These are phyloP conservation scores for Aphanomyces cochlioides DNA, from an alignment of 352 stramenopile species.

Conservation along the genomic window DNA sequence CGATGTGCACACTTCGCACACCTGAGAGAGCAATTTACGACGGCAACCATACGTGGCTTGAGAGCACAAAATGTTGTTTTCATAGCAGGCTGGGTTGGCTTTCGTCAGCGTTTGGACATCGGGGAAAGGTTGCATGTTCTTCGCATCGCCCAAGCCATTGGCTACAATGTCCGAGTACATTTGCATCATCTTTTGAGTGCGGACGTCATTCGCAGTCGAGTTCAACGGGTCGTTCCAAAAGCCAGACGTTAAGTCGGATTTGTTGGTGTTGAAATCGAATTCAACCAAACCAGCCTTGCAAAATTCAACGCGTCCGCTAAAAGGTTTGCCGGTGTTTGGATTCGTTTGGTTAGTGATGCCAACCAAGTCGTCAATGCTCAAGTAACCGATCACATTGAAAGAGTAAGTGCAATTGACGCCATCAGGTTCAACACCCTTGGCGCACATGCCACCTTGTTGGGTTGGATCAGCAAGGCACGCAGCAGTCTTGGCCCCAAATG, in stretches of 20 bases:
- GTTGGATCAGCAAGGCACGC: constrained; percentile 36
- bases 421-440: constrained; percentile 46
- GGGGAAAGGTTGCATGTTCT: constrained; percentile 48
- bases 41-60: constrained; percentile 48
- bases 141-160: constrained; percentile 35
- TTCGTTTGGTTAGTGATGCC: constrained; percentile 62
- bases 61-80: constrained; percentile 52
- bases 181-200: constrained; percentile 43
- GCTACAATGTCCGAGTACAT: constrained; percentile 44
- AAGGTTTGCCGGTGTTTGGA: constrained; percentile 35
- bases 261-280: constrained; percentile 45
- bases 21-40: constrained; percentile 50
- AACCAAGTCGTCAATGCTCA: constrained; percentile 69
- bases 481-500: constrained; percentile 38
- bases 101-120: constrained; percentile 38
- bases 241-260: constrained; percentile 39
- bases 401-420: constrained; percentile 64
- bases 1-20: constrained; percentile 51
- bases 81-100: constrained; percentile 56
- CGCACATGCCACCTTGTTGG: constrained; percentile 47
- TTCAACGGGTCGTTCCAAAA: constrained; percentile 68
- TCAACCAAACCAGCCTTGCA: constrained; percentile 55
- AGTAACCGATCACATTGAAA: constrained; percentile 66
- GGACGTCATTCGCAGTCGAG: constrained; percentile 41
- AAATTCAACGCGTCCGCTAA: constrained; percentile 66